Conservation (phyloP, 1,284 basidiomycete genomes). For the Schizophyllum amplum region DNA sequence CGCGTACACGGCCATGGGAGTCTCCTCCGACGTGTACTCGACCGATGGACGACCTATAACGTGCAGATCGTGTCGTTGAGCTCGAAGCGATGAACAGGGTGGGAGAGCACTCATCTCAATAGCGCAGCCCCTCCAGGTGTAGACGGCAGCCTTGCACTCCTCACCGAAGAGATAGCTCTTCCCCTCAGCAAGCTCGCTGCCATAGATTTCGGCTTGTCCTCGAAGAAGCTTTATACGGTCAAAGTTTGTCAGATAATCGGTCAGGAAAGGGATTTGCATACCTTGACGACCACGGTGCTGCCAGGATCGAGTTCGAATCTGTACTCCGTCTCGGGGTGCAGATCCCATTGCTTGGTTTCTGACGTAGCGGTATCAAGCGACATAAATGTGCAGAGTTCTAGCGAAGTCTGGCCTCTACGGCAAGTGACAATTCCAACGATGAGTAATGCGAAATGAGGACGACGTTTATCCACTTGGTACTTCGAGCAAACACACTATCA, state of each 20-base stretch:
- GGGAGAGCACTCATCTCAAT: slow-evolving; percentile 76
- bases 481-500: no score
- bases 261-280: slow-evolving; percentile 24
- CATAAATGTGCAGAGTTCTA: no score
- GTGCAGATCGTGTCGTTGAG: slow-evolving; percentile 31
- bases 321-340: slow-evolving; percentile 81
- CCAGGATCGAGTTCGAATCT: slow-evolving; percentile 94
- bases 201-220: slow-evolving; percentile 84
- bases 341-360: slow-evolving; percentile 34
- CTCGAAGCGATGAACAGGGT: background rate
- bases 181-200: slow-evolving; percentile 78
- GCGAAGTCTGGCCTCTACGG: no score
- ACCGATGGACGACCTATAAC: slow-evolving; percentile 80
- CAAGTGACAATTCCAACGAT: no score
- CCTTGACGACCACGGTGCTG: slow-evolving; percentile 79
- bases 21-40: slow-evolving; percentile 94
- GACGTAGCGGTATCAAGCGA: background rate
- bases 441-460: no score
- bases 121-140: slow-evolving; percentile 81
- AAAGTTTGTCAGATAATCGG: slow-evolving; percentile 5
- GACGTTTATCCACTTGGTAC: no score
- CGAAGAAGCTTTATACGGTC: slow-evolving; percentile 43
- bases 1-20: slow-evolving; percentile 80
- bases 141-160: slow-evolving; percentile 86
- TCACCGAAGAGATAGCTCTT: slow-evolving; percentile 74